Conservation (phyloP, 129 eudicot genomes). For the carrot (Daucus carota) region DNA sequence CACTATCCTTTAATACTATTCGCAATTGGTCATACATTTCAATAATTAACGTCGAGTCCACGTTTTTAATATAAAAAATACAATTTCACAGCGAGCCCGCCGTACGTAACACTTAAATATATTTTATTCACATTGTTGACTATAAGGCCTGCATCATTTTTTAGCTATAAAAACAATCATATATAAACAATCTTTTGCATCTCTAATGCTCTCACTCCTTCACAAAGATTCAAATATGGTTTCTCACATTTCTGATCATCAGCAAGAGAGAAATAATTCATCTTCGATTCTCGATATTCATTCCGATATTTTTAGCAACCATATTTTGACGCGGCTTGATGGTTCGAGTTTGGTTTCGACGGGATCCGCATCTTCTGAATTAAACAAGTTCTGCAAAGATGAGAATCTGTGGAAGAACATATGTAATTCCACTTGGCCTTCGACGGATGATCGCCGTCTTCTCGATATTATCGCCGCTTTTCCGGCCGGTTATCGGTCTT, state of each 20-base stretch:
- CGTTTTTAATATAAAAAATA: not conserved
- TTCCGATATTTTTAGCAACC: conserved; percentile 8
- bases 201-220: not conserved
- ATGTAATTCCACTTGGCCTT: conserved; percentile 19
- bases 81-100: not conserved
- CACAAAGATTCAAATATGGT: not conserved
- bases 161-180: not conserved
- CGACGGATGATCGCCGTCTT: conserved; percentile 13
- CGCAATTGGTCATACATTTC: not conserved
- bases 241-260: not conserved
- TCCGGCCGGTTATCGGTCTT: conserved; percentile 17
- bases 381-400: conserved; percentile 2
- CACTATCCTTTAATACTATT: not conserved
- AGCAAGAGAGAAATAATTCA: not conserved
- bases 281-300: not conserved
- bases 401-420: conserved; percentile 10
- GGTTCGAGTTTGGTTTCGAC: conserved; percentile 11
- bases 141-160: not conserved
- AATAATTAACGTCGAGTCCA: not conserved
- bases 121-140: not conserved
- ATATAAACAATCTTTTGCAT: not conserved
- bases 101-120: not conserved
- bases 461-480: conserved; percentile 7
- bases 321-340: conserved; percentile 16
- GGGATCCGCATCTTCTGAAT: conserved; percentile 11